Conservation (phyloP, 2,329 filamentous ascomycete genomes). For the Hymenoscyphus fraxineus region DNA sequence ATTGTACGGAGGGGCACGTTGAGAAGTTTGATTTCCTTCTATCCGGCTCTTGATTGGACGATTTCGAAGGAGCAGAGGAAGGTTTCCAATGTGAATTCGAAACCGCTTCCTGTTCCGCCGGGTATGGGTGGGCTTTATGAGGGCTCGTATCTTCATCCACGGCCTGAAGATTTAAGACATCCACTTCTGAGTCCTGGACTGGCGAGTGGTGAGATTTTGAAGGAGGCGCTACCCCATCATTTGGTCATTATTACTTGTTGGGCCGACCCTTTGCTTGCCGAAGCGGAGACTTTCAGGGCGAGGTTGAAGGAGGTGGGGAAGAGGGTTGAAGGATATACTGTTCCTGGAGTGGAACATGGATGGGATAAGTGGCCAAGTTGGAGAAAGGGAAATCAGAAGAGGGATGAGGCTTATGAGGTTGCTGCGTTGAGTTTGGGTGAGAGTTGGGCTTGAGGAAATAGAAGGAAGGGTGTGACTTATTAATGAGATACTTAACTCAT, state of each 20-base stretch:
- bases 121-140: constrained; percentile 18
- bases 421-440: constrained; percentile 18
- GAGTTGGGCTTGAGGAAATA: constrained; percentile 10
- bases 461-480: not conserved
- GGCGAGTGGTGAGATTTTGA: constrained; percentile 20
- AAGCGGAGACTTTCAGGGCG: constrained; percentile 24
- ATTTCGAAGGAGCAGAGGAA: constrained; percentile 10
- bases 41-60: constrained; percentile 18
- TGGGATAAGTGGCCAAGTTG: constrained; percentile 28
- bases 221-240: constrained; percentile 19
- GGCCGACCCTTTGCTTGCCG: constrained; percentile 23
- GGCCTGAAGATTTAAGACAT: constrained; percentile 10
- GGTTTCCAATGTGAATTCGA: constrained; percentile 12
- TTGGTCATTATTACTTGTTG: constrained; percentile 26
- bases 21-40: constrained; percentile 17
- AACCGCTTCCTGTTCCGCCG: constrained; percentile 11
- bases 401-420: constrained; percentile 23
- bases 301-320: constrained; percentile 24
- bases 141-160: constrained; percentile 18
- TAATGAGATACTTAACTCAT: too few relatives aligned
- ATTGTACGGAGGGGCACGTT: constrained; percentile 11
- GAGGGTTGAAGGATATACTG: constrained; percentile 22
- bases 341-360: constrained; percentile 24
- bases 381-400: constrained; percentile 14
- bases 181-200: constrained; percentile 21